Base-by-base conservation (phyloP, 2,329 filamentous ascomycete species). In the Alternaria solani region DNA sequence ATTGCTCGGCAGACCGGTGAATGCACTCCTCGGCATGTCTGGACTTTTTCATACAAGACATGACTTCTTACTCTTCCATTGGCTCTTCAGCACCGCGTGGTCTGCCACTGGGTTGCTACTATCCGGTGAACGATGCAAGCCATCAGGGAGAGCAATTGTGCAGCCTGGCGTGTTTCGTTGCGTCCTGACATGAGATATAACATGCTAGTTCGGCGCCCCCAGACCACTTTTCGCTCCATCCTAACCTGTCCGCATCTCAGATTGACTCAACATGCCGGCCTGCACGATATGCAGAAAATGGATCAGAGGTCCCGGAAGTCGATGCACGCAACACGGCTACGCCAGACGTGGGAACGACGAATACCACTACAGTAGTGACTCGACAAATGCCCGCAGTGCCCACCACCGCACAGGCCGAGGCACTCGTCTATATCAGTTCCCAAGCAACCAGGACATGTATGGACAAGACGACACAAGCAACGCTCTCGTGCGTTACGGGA, bases 51-150 rank as follows among this genome's bases (percentile, higher is more conserved):
- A 18, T 23, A 11, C 5, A 32, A 26, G 2, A 30, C 11, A 41
- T 41, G 11, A n/a, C n/a, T 41, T 34, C 5, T 36, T 36, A 7
- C 12, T 36, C 6, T 14, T 36, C 6, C 32, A 36, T 36, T 36
- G 32, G 32, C 23, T 47, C 16, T 16, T 14, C 30, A 12, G 12
- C 20, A 16, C 38, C 26, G 39, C 2, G n/a, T 14, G 18, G 8
- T 23, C 32, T 52, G 51, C 36, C 2, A 59, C 59, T 62, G 60
- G 56, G 18, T 23, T 16, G 18, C 14, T 30, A 20, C 18, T 18
- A 51, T 65, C 62, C 64, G 62, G 64, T 67, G 64, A 67, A 65
- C 32, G 32, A 34, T 32, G 41, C 56, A 66, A 59, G 61, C 55
- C 55, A 56, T 44, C 49, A 60, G 57, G 52, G 48, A 25, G 20